Base-by-base conservation (phyloP, 306 rosid genomes). In the Sophora flavescens region DNA sequence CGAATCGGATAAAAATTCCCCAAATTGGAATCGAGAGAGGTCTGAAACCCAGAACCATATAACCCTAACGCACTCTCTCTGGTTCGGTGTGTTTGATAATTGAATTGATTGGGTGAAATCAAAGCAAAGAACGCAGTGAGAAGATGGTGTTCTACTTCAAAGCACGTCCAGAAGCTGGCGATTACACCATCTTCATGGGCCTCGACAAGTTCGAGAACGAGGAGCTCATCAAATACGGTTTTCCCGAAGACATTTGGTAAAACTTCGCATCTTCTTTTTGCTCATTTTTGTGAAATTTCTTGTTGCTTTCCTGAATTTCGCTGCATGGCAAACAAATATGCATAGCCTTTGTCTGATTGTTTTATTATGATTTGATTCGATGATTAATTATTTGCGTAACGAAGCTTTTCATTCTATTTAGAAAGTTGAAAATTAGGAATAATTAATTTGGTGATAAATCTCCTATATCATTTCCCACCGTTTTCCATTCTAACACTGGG, bases 201-300 rank as follows among this genome's bases (percentile, higher is more conserved):
- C 99, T 93, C 63, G 99, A 96, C 88, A 96, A 96, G 84, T 74
- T 18, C 86, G 99, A 96, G 93, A 96, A 96, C 66, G 99, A 96
- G 87, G 99, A 96, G 82, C 99, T 96, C 84, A 96, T 96, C 92
- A 96, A 91, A 79, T 96, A 87, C 50, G 99, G 98, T 70, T 91
- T 96, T 70, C 85, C 87, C 56, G 99, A 96, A 86, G 99, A 96
- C 74, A 83, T 96, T 63, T 96, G 99, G 99, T 93, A 87, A 68
- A 3, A 6, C 2, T 11, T 57, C 28, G 10, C 52, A 30, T 54
- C 56, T 81, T 35, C 18, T 47, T 16, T 11, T n/a, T 52, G 53
- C 17, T 41, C 56, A 3, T 41, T 65, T 80, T 75, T 6, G 22
- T 41, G 51, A 30, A 3, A 8, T 77, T 73, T 77, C 41, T 33